Evolutionary conservation across 441 rosid genomes (phyloP).

Genomic region (Bocquillonia castaneifolia): DNA sequence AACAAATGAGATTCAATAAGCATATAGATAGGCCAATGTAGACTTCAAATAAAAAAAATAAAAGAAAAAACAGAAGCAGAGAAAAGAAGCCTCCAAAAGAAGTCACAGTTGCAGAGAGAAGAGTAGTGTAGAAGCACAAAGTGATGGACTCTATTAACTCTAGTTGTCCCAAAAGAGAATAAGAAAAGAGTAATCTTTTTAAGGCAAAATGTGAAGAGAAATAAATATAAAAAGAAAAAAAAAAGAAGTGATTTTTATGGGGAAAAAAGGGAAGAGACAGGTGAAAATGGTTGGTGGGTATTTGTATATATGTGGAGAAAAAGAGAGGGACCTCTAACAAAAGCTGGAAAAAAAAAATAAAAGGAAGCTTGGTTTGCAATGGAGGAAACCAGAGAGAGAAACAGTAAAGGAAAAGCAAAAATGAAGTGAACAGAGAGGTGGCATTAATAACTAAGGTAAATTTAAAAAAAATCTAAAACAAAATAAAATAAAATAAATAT

Average conservation of each 20-base stretch:
- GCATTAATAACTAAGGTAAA: constrained; percentile 38
- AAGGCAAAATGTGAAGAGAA: constrained; percentile 21
- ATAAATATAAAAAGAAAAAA: constrained; percentile 34
- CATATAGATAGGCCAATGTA: constrained; percentile 43
- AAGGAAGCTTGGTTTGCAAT: constrained; percentile 77
- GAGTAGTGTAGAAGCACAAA: constrained; percentile 39
- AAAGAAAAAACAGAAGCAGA: constrained; percentile 35
- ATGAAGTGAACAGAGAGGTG: neutral
- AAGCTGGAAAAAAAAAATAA: constrained; percentile 50
- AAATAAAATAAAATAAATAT: neutral
- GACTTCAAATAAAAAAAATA: constrained; percentile 36
- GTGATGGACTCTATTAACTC: constrained; percentile 15
- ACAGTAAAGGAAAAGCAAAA: constrained; percentile 54
- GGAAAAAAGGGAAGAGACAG: constrained; percentile 31
- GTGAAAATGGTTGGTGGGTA: constrained; percentile 57
- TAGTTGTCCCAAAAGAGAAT: constrained; percentile 19
- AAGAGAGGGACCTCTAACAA: constrained; percentile 24
- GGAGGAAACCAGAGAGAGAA: constrained; percentile 49
- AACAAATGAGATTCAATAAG: constrained; percentile 36
- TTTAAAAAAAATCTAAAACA: neutral
- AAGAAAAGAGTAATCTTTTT: constrained; percentile 17
- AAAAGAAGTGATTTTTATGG: neutral
- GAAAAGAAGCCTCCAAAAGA: constrained; percentile 14
- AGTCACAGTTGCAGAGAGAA: constrained; percentile 22
- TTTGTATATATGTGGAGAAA: constrained; percentile 19